Evolutionary conservation across 2,329 filamentous ascomycete species (phyloP).

Genomic region (Trichoderma semiorbis): DNA sequence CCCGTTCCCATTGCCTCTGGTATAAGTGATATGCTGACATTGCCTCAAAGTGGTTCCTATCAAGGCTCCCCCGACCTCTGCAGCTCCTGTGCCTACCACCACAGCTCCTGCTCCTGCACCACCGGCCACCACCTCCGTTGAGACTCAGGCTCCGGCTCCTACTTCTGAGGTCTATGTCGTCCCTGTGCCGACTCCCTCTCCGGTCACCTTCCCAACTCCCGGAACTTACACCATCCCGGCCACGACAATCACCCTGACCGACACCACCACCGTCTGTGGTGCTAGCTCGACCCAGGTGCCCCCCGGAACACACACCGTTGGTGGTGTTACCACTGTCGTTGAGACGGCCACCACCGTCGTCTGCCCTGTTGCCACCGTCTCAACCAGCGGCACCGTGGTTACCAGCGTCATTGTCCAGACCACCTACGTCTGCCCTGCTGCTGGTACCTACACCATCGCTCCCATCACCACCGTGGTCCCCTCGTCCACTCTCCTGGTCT

Average conservation of each 20-base stretch:
- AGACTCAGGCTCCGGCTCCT: slow-evolving; percentile 25
- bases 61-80: slow-evolving; percentile 26
- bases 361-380: slow-evolving; percentile 66
- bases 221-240: slow-evolving; percentile 75
- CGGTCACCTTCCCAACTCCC: slow-evolving; percentile 57
- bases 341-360: slow-evolving; percentile 62
- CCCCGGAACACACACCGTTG: slow-evolving; percentile 63
- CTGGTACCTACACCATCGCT: slow-evolving; percentile 73
- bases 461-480: slow-evolving; percentile 61
- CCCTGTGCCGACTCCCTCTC: slow-evolving; percentile 50
- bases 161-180: slow-evolving; percentile 41
- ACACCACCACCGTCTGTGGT: slow-evolving; percentile 64
- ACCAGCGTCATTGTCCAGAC: slow-evolving; percentile 68
- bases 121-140: slow-evolving; percentile 22
- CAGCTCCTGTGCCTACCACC: slow-evolving; percentile 18
- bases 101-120: background rate
- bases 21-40: slow-evolving; percentile 22
- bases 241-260: slow-evolving; percentile 64
- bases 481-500: slow-evolving; percentile 54
- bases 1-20: background rate
- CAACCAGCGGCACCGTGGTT: slow-evolving; percentile 53
- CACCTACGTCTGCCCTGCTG: slow-evolving; percentile 67
- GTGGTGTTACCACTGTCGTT: slow-evolving; percentile 70
- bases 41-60: slow-evolving; percentile 36
- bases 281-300: slow-evolving; percentile 60